A percentile compares a stretch with the other conserved stretches of the same genome.
Evolutionary conservation across 768 basidiomycete genomes (phyloP).

Genomic region (Boletus barrowsii): DNA sequence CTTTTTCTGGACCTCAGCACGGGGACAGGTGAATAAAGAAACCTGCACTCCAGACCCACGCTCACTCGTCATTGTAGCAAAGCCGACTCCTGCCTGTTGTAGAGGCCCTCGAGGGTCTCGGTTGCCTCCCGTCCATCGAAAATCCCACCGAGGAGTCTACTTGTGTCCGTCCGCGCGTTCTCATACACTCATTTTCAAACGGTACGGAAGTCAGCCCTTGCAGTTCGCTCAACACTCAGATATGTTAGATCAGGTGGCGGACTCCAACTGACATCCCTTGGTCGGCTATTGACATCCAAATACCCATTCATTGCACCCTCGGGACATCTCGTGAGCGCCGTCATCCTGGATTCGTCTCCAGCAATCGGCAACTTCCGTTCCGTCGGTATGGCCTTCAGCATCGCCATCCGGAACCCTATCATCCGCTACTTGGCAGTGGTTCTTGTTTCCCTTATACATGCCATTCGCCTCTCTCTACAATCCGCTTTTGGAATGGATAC

Average conservation of each 20-base stretch:
- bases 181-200: constrained; percentile 31
- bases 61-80: constrained; percentile 13
- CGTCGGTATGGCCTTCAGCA: constrained; percentile 21
- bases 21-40: constrained; percentile 11
- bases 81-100: constrained; percentile 19
- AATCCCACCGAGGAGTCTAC: neutral
- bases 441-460: constrained; percentile 15
- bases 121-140: constrained; percentile 14
- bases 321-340: constrained; percentile 5
- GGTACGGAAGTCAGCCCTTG: constrained; percentile 9
- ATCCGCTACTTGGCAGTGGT: constrained; percentile 9
- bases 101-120: constrained; percentile 23
- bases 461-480: constrained; percentile 7
- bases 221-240: neutral
- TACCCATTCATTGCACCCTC: constrained; percentile 10
- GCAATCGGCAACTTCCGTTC: constrained; percentile 9
- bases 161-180: constrained; percentile 17
- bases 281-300: constrained; percentile 18
- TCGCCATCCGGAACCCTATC: constrained; percentile 21
- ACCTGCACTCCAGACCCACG: neutral
- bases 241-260: constrained; percentile 17
- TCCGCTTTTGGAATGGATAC: constrained; percentile 18
- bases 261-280: constrained; percentile 18
- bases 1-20: constrained; percentile 16
- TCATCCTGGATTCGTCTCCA: constrained; percentile 27